Percentiles rank a stretch among this genome's conserved stretches.
Evolutionary conservation across 345 rosid species (phyloP).

Genomic region (Punica granatum): DNA sequence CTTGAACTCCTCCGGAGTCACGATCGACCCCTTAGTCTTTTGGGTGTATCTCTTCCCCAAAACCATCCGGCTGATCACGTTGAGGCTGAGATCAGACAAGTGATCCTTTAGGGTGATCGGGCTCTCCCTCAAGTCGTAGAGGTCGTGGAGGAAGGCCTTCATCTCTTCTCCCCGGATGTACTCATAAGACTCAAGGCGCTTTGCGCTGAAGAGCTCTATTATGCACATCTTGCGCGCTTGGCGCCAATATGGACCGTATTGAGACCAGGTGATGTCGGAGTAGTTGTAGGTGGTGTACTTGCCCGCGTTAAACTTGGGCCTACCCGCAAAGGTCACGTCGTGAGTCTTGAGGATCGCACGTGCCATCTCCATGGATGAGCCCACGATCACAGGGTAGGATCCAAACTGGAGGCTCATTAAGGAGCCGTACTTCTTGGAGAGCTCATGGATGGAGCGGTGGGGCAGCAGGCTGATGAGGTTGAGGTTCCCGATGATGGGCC

Average conservation of each 20-base stretch:
- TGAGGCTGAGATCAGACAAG: slow-evolving; percentile 35
- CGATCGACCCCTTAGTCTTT: slow-evolving; percentile 15
- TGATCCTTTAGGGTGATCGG: slow-evolving; percentile 31
- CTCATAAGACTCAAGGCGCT: slow-evolving; percentile 50
- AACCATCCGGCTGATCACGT: slow-evolving; percentile 58
- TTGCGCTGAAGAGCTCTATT: slow-evolving; percentile 51
- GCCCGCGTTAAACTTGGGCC: slow-evolving; percentile 51
- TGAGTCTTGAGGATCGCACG: slow-evolving; percentile 41
- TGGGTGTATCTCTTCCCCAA: slow-evolving; percentile 53
- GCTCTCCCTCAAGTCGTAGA: slow-evolving; percentile 16
- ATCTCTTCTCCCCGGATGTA: slow-evolving; percentile 49
- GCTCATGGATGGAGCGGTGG: slow-evolving; percentile 47
- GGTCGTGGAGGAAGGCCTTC: slow-evolving; percentile 15
- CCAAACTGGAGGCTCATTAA: slow-evolving; percentile 53
- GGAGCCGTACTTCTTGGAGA: slow-evolving; percentile 52
- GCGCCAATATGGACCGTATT: slow-evolving; percentile 61
- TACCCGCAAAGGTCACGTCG: slow-evolving; percentile 32
- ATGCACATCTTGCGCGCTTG: slow-evolving; percentile 60
- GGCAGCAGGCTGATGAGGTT: slow-evolving; percentile 57
- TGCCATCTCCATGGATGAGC: slow-evolving; percentile 54
- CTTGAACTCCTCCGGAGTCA: slow-evolving; percentile 53
- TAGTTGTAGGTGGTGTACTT: slow-evolving; percentile 62
- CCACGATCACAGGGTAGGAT: slow-evolving; percentile 40
- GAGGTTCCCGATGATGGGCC: slow-evolving; percentile 70
- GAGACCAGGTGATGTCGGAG: slow-evolving; percentile 55